These are phyloP conservation scores for Ganoderma boninense DNA, from an alignment of 1,284 basidiomycete genomes.

Conservation along the genomic window DNA sequence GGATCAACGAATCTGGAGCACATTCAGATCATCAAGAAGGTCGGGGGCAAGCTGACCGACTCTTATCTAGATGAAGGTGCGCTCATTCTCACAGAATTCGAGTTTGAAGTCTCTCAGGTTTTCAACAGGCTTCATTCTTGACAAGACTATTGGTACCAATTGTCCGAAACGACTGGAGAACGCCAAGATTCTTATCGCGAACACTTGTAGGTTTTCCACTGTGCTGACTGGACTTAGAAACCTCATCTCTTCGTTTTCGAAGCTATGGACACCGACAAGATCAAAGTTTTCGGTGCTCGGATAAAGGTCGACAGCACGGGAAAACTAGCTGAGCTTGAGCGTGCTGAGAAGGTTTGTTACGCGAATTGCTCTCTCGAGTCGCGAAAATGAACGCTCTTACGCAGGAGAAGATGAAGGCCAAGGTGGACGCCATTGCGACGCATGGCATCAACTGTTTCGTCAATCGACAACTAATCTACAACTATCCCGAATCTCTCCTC, in stretches of 20 bases:
- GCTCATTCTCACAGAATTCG: slow-evolving; percentile 20
- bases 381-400: not conserved
- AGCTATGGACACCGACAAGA: slow-evolving; percentile 99
- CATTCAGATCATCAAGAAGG: slow-evolving; percentile 99
- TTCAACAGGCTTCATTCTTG: slow-evolving; percentile 91
- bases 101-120: not conserved
- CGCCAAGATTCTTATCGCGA: slow-evolving; percentile 96
- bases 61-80: slow-evolving; percentile 97
- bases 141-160: slow-evolving; percentile 96
- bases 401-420: slow-evolving; percentile 99
- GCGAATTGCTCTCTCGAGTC: not conserved
- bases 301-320: slow-evolving; percentile 96
- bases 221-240: not conserved
- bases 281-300: slow-evolving; percentile 98
- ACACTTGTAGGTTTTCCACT: slow-evolving; percentile 77
- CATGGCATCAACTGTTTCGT: slow-evolving; percentile 99
- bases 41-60: slow-evolving; percentile 97
- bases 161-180: slow-evolving; percentile 96
- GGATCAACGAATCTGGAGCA: slow-evolving; percentile 97
- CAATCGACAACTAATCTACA: slow-evolving; percentile 99
- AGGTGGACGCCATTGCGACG: slow-evolving; percentile 93
- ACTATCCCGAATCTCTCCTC: slow-evolving; percentile 96
- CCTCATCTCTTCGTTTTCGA: slow-evolving; percentile 1
- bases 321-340: slow-evolving; percentile 97
- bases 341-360: slow-evolving; percentile 81